Percentiles rank a stretch among this genome's conserved stretches.
phyloP scores from a whole-genome alignment of 2,329 filamentous ascomycete genomes.

The Colletotrichum aenigma region DNA sequence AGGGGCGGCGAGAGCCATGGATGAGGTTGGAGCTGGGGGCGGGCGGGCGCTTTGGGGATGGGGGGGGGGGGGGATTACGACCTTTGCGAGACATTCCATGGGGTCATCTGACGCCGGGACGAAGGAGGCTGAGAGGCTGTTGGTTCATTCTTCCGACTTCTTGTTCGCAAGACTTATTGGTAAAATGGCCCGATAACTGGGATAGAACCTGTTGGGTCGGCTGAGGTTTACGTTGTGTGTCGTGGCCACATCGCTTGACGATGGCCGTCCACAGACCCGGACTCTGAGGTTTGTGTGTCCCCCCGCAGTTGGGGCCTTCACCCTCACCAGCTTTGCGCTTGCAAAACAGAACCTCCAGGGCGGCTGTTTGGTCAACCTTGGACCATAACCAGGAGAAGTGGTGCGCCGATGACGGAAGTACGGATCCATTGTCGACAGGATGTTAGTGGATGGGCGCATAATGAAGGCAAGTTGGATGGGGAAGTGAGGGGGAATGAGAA shows the following conservation, averaged over 20 bases:
- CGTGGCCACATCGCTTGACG: not conserved
- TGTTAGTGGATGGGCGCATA: not conserved
- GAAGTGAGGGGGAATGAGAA: not conserved
- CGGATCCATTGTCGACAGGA: not conserved
- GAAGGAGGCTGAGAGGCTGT: not conserved
- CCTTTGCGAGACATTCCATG: slow-evolving; percentile 6
- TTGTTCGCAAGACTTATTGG: not conserved
- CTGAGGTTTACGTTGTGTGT: not conserved
- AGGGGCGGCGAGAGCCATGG: slow-evolving; percentile 1
- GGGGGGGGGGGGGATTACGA: not conserved
- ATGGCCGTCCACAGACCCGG: not conserved
- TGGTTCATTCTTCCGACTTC: not conserved
- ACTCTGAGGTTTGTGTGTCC: not conserved
- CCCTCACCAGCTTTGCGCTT: not conserved
- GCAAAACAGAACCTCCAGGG: not conserved
- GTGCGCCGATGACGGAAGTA: not conserved
- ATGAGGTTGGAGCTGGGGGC: not conserved
- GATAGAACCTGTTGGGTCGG: not conserved
- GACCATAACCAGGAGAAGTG: not conserved
- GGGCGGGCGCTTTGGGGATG: not conserved
- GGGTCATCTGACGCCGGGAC: slow-evolving; percentile 6
- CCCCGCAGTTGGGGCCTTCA: not conserved
- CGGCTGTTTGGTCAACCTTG: not conserved
- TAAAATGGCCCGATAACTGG: not conserved
- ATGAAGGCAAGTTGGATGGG: not conserved